Conservation (phyloP, 1,139 yeast species). For the Yamadazyma friedrichii region DNA sequence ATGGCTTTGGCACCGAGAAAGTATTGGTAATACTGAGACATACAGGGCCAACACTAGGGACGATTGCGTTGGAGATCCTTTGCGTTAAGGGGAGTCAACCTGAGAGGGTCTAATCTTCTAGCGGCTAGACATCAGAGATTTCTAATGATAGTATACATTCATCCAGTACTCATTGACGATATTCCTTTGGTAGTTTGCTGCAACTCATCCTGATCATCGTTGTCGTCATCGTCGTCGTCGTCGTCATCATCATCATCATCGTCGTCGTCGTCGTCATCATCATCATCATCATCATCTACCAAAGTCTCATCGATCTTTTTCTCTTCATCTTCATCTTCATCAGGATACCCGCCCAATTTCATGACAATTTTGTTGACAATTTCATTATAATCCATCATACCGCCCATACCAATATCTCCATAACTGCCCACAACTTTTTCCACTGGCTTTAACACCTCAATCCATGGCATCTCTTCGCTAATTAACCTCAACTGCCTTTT, state of each 20-base stretch:
- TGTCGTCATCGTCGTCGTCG: constrained; percentile 26
- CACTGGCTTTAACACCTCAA: constrained; percentile 83
- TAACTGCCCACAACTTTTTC: constrained; percentile 91
- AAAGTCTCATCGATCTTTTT: constrained; percentile 31
- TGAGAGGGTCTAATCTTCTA: no score
- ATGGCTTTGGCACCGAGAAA: no score
- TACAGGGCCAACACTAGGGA: no score
- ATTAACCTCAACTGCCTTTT: constrained; percentile 74
- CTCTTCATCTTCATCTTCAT: constrained; percentile 76
- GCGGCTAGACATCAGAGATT: no score
- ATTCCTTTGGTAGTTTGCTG: background rate
- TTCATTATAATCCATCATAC: constrained; percentile 90
- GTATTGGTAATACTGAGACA: no score
- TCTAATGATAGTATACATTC: no score
- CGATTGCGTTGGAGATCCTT: no score
- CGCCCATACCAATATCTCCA: constrained; percentile 95
- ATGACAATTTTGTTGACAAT: constrained; percentile 81
- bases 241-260: constrained; percentile 45
- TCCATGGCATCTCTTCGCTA: constrained; percentile 88
- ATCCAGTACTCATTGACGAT: background rate
- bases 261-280: constrained; percentile 34
- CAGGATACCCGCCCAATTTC: constrained; percentile 87
- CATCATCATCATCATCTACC: constrained; percentile 32
- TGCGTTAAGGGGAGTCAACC: no score
- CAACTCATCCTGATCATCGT: background rate